Evolutionary conservation across 371 early-diverging fungal species (phyloP).

Genomic region (Lichtheimia hyalospora): DNA sequence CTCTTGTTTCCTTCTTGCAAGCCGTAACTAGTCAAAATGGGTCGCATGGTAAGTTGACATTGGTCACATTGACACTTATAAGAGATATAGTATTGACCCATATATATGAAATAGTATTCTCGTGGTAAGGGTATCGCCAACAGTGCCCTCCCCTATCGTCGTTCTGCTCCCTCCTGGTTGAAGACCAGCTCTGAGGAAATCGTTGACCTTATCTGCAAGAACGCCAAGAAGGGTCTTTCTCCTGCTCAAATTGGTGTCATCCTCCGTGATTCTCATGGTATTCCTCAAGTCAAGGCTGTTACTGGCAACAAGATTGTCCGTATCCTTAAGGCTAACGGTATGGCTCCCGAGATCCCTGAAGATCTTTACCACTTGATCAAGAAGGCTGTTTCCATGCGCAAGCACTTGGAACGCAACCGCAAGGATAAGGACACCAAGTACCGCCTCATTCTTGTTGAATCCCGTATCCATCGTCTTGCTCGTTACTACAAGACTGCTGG

Average conservation of each 20-base stretch:
- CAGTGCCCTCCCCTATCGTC: constrained; percentile 99
- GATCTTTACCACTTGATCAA: constrained; percentile 99
- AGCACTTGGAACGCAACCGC: constrained; percentile 99
- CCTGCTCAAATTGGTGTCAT: constrained; percentile 99
- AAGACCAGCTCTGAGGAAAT: constrained; percentile 96
- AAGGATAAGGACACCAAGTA: constrained; percentile 99
- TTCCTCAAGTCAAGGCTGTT: constrained; percentile 95
- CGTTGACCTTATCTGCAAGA: constrained; percentile 97
- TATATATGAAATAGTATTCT: constrained; percentile 68
- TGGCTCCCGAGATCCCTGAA: constrained; percentile 99
- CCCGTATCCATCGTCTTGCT: constrained; percentile 98
- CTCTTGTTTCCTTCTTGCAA: constrained; percentile 15
- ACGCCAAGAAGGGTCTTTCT: constrained; percentile 99
- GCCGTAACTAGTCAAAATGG: constrained; percentile 23
- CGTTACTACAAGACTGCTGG: constrained; percentile 99
- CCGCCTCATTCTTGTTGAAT: constrained; percentile 98
- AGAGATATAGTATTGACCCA: too few species aligned
- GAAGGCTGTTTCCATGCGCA: constrained; percentile 99
- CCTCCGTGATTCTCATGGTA: constrained; percentile 98
- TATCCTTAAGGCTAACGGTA: constrained; percentile 89
- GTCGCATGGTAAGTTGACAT: constrained; percentile 34
- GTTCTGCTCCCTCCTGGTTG: constrained; percentile 97
- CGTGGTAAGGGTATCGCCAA: constrained; percentile 98
- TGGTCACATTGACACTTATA: too few species aligned
- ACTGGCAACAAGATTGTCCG: constrained; percentile 97